These are phyloP conservation scores for Verticillium longisporum DNA, from an alignment of 2,329 filamentous ascomycete genomes.

Conservation along the genomic window DNA sequence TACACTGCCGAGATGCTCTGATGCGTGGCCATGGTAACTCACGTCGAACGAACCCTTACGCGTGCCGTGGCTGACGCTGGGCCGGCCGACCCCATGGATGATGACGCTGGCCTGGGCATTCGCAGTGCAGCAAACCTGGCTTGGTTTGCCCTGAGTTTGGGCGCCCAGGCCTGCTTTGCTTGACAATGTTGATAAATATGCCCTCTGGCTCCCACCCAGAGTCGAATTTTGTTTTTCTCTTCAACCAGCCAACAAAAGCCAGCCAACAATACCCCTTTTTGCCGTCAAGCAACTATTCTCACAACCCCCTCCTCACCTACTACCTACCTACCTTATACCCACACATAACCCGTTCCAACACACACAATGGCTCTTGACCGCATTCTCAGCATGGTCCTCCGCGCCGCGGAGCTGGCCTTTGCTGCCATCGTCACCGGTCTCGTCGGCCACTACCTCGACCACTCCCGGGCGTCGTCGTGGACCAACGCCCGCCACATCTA, in stretches of 20 bases:
- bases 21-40: not conserved
- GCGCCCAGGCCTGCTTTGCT: too few species aligned
- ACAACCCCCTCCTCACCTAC: not conserved
- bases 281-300: not conserved
- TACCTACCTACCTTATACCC: not conserved
- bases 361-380: constrained; percentile 30
- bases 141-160: not conserved
- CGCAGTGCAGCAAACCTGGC: constrained; percentile 7
- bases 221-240: not conserved
- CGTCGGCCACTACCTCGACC: constrained; percentile 58
- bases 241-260: not conserved
- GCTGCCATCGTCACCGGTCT: constrained; percentile 67
- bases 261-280: not conserved
- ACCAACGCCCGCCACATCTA: constrained; percentile 65
- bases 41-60: not conserved
- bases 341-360: not conserved
- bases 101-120: constrained; percentile 1
- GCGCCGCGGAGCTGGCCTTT: constrained; percentile 53
- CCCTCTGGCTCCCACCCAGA: not conserved
- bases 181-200: constrained; percentile 8
- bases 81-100: not conserved
- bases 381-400: constrained; percentile 30
- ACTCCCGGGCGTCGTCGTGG: constrained; percentile 40
- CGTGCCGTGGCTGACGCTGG: not conserved
- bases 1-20: not conserved